A percentile compares a stretch with the other conserved stretches of the same genome.
phyloP scores from a whole-genome alignment of 2,329 filamentous ascomycete species.

The Ophidiomyces ophidiicola region DNA sequence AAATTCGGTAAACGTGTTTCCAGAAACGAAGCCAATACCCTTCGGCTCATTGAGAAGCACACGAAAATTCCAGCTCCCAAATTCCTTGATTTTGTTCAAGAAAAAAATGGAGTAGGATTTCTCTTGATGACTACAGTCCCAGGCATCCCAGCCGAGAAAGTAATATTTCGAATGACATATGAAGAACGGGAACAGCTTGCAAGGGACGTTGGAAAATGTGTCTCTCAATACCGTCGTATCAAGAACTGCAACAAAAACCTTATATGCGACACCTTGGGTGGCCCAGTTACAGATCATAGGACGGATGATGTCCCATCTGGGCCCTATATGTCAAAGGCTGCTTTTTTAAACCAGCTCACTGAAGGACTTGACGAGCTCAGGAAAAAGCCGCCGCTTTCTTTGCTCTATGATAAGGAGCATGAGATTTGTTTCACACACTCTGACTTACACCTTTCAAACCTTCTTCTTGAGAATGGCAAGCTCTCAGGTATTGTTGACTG shows the following conservation, averaged over 20 bases:
- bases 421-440: slow-evolving; percentile 13
- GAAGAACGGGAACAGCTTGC: slow-evolving; percentile 13
- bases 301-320: slow-evolving; percentile 2
- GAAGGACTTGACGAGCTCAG: background rate
- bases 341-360: slow-evolving; percentile 10
- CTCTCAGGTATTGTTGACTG: slow-evolving; percentile 13
- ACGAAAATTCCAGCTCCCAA: slow-evolving; percentile 13
- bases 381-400: slow-evolving; percentile 1
- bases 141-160: slow-evolving; percentile 4
- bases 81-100: slow-evolving; percentile 10
- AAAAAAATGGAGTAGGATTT: slow-evolving; percentile 9
- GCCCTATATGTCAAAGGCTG: slow-evolving; percentile 10
- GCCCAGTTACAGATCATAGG: slow-evolving; percentile 12
- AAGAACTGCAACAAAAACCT: slow-evolving; percentile 5
- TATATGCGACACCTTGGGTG: slow-evolving; percentile 11
- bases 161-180: slow-evolving; percentile 12
- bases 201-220: slow-evolving; percentile 10
- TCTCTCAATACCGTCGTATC: slow-evolving; percentile 11
- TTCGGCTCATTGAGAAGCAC: slow-evolving; percentile 13
- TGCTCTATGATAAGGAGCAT: slow-evolving; percentile 11
- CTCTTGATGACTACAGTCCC: slow-evolving; percentile 14
- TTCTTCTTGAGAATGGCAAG: slow-evolving; percentile 9
- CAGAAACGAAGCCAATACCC: slow-evolving; percentile 13
- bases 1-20: slow-evolving; percentile 10
- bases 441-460: slow-evolving; percentile 13